phyloP scores from a whole-genome alignment of 176 grass and related monocot species.

The Echinochloa phyllopogon region DNA sequence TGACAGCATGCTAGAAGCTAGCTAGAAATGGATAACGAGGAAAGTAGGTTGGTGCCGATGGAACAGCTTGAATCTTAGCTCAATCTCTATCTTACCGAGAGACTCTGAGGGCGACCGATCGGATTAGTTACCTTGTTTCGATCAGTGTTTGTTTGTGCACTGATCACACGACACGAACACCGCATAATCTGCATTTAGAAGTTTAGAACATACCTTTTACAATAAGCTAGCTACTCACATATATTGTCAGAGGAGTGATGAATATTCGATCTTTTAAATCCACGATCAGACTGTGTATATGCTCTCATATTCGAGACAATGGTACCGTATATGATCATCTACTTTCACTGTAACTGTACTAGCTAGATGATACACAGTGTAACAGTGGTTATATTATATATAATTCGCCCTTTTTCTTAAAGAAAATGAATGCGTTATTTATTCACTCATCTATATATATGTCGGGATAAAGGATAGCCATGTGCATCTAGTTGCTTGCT shows the following conservation, averaged over 20 bases:
- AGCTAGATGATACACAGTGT: background rate
- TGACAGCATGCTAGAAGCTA: background rate
- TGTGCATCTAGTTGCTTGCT: background rate
- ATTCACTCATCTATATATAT: background rate
- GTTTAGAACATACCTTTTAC: background rate
- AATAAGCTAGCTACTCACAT: background rate
- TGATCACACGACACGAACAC: background rate
- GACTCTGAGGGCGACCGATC: background rate
- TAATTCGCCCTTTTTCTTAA: background rate
- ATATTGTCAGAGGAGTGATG: background rate
- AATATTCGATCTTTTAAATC: background rate
- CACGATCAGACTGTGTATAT: background rate
- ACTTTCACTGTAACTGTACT: background rate
- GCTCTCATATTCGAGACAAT: background rate
- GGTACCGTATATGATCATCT: background rate
- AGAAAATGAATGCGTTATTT: background rate
- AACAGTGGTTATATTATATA: background rate
- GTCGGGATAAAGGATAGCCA: background rate
- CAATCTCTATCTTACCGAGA: background rate
- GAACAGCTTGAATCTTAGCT: background rate
- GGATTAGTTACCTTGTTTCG: conserved; percentile 23
- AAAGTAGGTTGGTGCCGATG: conserved; percentile 3
- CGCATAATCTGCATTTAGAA: background rate
- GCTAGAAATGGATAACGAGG: background rate
- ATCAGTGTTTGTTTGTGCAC: conserved; percentile 16